Conservation (phyloP, 2,329 filamentous ascomycete genomes). For the Truncatella angustata region DNA sequence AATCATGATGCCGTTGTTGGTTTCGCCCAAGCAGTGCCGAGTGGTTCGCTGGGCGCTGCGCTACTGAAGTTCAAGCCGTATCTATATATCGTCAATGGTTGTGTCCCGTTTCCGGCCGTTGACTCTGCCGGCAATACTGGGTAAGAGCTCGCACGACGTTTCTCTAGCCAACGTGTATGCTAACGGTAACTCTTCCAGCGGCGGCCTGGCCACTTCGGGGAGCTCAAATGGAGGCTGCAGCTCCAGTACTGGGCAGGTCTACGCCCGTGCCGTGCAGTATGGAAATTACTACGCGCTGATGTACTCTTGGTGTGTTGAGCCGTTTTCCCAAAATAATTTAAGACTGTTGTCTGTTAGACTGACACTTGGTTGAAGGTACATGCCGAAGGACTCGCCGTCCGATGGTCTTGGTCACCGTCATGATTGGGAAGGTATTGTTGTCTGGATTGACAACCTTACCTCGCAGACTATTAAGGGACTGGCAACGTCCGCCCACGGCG, state of each 20-base stretch:
- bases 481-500: slow-evolving; percentile 31
- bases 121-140: slow-evolving; percentile 42
- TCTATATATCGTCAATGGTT: slow-evolving; percentile 52
- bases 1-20: slow-evolving; percentile 41
- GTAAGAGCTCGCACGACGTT: slow-evolving; percentile 12
- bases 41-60: slow-evolving; percentile 39
- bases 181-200: slow-evolving; percentile 13
- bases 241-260: slow-evolving; percentile 31
- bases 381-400: slow-evolving; percentile 39
- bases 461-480: slow-evolving; percentile 28
- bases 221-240: slow-evolving; percentile 24
- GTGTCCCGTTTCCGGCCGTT: slow-evolving; percentile 57
- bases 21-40: slow-evolving; percentile 52
- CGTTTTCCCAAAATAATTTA: no score
- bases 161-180: not conserved
- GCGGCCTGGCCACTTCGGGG: slow-evolving; percentile 27
- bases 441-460: slow-evolving; percentile 28
- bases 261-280: slow-evolving; percentile 25
- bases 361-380: slow-evolving; percentile 24
- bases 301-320: slow-evolving; percentile 30
- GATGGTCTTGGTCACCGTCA: slow-evolving; percentile 33
- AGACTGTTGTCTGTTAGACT: no score
- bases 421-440: slow-evolving; percentile 34
- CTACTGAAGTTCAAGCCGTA: slow-evolving; percentile 54
- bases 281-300: slow-evolving; percentile 29